phyloP scores from a whole-genome alignment of 148 eudicot genomes.

The Dianthus caryophyllus region DNA sequence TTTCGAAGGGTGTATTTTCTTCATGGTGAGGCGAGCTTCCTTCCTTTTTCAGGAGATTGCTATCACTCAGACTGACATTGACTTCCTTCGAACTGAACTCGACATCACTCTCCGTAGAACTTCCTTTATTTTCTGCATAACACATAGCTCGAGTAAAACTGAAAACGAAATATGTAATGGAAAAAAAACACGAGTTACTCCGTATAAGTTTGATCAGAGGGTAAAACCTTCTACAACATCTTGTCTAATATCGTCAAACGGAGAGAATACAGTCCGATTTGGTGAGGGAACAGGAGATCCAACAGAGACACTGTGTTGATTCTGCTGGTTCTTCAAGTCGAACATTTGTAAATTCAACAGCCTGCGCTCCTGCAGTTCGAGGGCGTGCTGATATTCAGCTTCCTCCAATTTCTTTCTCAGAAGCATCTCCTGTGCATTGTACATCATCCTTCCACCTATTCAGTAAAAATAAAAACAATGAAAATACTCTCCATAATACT shows the following conservation, averaged over 20 bases:
- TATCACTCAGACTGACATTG: conserved; percentile 27
- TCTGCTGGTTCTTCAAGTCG: conserved; percentile 47
- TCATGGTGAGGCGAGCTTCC: conserved; percentile 26
- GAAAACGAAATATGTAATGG: too few relatives aligned
- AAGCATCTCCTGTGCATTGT: conserved; percentile 55
- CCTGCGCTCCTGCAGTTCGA: conserved; percentile 73
- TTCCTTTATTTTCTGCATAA: conserved; percentile 18
- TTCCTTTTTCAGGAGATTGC: conserved; percentile 24
- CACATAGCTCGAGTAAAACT: neutral
- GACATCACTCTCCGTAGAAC: conserved; percentile 24
- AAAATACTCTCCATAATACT: too few relatives aligned
- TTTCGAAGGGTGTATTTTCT: conserved; percentile 41
- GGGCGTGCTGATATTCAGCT: conserved; percentile 71
- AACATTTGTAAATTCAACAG: conserved; percentile 68
- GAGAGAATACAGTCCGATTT: conserved; percentile 19
- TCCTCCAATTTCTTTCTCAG: conserved; percentile 69
- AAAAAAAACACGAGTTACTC: neutral
- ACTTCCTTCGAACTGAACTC: conserved; percentile 29
- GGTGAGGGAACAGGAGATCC: conserved; percentile 34
- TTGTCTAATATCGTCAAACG: conserved; percentile 24
- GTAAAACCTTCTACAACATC: conserved; percentile 47
- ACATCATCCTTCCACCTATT: conserved; percentile 62
- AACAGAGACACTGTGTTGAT: conserved; percentile 30
- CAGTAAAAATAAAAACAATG: neutral
- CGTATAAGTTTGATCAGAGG: neutral